phyloP scores from a whole-genome alignment of 805 yeast species.

The Suhomyces sp. region DNA sequence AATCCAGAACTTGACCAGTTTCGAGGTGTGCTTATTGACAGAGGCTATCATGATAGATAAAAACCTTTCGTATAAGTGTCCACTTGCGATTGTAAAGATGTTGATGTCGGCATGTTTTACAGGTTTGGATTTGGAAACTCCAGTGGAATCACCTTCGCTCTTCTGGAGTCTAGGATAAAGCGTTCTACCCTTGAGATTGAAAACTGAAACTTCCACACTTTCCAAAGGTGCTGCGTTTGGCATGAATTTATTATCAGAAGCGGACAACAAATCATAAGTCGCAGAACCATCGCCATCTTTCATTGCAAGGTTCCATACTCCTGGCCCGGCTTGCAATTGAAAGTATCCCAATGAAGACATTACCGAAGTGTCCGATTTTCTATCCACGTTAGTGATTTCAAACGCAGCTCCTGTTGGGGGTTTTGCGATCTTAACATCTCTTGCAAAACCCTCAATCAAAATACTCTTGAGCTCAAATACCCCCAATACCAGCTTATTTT shows the following conservation, averaged over 20 bases:
- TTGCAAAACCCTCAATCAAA: constrained; percentile 69
- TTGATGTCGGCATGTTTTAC: constrained; percentile 59
- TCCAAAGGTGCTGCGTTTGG: constrained; percentile 24
- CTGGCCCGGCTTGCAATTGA: constrained; percentile 74
- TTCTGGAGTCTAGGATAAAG: constrained; percentile 46
- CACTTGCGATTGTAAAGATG: constrained; percentile 80
- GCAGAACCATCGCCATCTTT: constrained; percentile 27
- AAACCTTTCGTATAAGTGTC: constrained; percentile 73
- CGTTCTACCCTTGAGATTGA: constrained; percentile 14
- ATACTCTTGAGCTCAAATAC: constrained; percentile 51
- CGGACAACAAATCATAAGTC: constrained; percentile 29
- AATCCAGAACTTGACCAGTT: constrained; percentile 76
- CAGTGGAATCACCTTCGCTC: constrained; percentile 18
- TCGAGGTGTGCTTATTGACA: constrained; percentile 59
- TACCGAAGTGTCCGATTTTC: constrained; percentile 56
- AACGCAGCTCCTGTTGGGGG: constrained; percentile 54
- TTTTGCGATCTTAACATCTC: constrained; percentile 36
- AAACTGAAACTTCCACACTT: background rate
- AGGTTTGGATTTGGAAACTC: background rate
- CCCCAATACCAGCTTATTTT: constrained; percentile 39
- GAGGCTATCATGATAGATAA: constrained; percentile 77
- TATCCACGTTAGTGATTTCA: constrained; percentile 23
- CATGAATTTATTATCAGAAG: constrained; percentile 41
- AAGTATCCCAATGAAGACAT: constrained; percentile 84
- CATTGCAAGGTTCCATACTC: constrained; percentile 56